Conservation (phyloP, 2,329 filamentous ascomycete genomes). For the Alternaria gaisen region DNA sequence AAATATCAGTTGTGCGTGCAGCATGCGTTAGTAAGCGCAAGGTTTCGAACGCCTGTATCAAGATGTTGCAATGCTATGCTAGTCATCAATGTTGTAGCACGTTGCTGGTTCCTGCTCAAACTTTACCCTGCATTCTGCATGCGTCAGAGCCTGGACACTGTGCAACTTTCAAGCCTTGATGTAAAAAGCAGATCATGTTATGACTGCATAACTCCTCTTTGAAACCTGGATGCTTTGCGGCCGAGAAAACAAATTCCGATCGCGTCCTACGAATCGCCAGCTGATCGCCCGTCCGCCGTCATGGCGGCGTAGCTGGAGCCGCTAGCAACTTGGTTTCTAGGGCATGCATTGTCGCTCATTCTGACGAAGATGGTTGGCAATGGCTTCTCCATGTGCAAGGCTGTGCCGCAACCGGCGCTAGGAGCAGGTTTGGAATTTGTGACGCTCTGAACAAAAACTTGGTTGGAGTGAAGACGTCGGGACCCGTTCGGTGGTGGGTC, state of each 20-base stretch:
- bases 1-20: neutral
- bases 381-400: constrained; percentile 12
- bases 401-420: constrained; percentile 37
- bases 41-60: constrained; percentile 6
- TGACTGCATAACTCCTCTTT: constrained; percentile 2
- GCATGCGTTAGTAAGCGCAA: constrained; percentile 4
- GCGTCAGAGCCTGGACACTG: neutral
- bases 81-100: constrained; percentile 7
- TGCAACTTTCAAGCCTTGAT: neutral
- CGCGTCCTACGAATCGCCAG: neutral
- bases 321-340: constrained; percentile 12
- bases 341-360: constrained; percentile 10
- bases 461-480: constrained; percentile 6
- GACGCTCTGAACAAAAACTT: constrained; percentile 1
- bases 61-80: constrained; percentile 3
- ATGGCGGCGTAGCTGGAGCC: constrained; percentile 20
- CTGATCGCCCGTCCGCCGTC: constrained; percentile 17
- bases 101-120: constrained; percentile 8
- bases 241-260: constrained; percentile 8
- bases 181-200: neutral
- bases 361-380: constrained; percentile 10
- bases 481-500: constrained; percentile 11
- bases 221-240: neutral
- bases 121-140: constrained; percentile 7
- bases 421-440: constrained; percentile 19